Conservation (phyloP, 2,329 filamentous ascomycete genomes). For the Fusarium veterinarium region DNA sequence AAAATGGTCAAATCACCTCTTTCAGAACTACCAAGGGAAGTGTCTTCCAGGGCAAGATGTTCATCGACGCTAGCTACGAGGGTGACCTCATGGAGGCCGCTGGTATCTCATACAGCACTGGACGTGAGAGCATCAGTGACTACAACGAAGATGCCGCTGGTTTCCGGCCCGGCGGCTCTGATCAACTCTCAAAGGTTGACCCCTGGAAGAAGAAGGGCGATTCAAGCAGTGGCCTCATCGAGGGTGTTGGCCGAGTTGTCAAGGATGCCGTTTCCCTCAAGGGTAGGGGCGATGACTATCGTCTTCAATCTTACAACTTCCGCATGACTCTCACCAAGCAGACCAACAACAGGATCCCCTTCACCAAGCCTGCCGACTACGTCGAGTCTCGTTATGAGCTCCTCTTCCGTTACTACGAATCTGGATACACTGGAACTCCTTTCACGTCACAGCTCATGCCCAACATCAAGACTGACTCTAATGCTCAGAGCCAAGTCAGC, state of each 20-base stretch:
- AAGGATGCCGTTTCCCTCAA: neutral
- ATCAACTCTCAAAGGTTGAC: slow-evolving; percentile 17
- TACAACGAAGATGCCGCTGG: slow-evolving; percentile 29
- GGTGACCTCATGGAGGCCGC: slow-evolving; percentile 39
- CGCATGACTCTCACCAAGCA: slow-evolving; percentile 26
- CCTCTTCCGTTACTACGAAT: slow-evolving; percentile 33
- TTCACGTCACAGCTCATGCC: slow-evolving; percentile 37
- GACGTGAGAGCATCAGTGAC: slow-evolving; percentile 24
- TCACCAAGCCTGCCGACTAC: slow-evolving; percentile 34
- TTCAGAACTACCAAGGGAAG: slow-evolving; percentile 25
- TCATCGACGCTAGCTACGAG: slow-evolving; percentile 38
- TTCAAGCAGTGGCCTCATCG: slow-evolving; percentile 20
- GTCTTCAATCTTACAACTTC: slow-evolving; percentile 39
- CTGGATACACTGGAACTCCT: slow-evolving; percentile 25
- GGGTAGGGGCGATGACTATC: slow-evolving; percentile 16
- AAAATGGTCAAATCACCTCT: slow-evolving; percentile 23
- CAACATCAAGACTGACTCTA: slow-evolving; percentile 34
- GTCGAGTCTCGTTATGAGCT: slow-evolving; percentile 29
- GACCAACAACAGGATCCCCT: slow-evolving; percentile 11
- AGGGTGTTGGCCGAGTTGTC: slow-evolving; percentile 24
- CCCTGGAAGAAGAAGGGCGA: slow-evolving; percentile 26
- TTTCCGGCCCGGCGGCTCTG: slow-evolving; percentile 3
- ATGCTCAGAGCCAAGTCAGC: slow-evolving; percentile 31
- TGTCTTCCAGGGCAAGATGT: slow-evolving; percentile 33
- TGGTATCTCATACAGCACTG: slow-evolving; percentile 27